Evolutionary conservation across 108 stramenopile species (phyloP).

Genomic region (Fragilariopsis cylindrus): DNA sequence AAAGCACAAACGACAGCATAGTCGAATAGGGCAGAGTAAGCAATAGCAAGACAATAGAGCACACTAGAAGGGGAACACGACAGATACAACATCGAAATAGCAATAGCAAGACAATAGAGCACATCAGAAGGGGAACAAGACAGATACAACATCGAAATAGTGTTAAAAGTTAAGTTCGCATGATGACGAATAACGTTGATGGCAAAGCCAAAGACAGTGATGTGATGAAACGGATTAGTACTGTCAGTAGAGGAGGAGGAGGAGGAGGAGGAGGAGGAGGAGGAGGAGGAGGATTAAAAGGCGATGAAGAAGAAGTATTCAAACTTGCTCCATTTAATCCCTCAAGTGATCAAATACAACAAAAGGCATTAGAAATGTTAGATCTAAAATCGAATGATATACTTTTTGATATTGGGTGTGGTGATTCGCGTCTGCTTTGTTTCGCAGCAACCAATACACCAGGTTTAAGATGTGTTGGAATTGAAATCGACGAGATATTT

Average conservation of each 20-base stretch:
- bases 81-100: too few relatives aligned
- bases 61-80: too few relatives aligned
- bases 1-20: too few relatives aligned
- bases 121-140: too few relatives aligned
- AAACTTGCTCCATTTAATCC: conserved; percentile 75
- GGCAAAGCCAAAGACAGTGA: neutral
- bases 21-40: too few relatives aligned
- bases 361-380: conserved; percentile 51
- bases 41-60: too few relatives aligned
- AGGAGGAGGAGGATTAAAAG: neutral
- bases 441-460: conserved; percentile 41
- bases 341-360: conserved; percentile 58
- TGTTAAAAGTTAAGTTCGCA: too few relatives aligned
- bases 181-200: too few relatives aligned
- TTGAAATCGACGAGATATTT: conserved; percentile 67
- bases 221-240: conserved; percentile 2
- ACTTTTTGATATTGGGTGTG: conserved; percentile 87
- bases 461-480: conserved; percentile 66
- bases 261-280: neutral
- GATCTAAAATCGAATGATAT: conserved; percentile 45
- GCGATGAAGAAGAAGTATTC: conserved; percentile 17
- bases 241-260: neutral
- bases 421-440: conserved; percentile 78
- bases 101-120: too few relatives aligned
- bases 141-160: too few relatives aligned